A percentile compares a stretch with the other conserved stretches of the same genome.
phyloP scores from a whole-genome alignment of 352 stramenopile genomes.

The Blastocystis sp. region DNA sequence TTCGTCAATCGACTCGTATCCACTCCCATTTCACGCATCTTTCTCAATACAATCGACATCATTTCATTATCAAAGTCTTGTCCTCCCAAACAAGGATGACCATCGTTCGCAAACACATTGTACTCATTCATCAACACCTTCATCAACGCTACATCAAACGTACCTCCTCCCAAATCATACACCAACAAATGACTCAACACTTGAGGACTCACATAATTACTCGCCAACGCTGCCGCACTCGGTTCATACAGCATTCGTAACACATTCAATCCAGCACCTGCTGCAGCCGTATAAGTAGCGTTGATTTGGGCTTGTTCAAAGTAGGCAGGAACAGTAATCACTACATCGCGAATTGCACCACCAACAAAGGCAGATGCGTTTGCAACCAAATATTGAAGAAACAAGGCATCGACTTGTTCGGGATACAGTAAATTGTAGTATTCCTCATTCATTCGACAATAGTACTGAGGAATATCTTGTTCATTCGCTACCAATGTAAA shows the following conservation, averaged over 20 bases:
- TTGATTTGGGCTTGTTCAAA: background rate
- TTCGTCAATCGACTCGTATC: too few species aligned
- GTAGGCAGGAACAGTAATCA: conserved; percentile 30
- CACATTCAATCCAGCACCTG: conserved; percentile 18
- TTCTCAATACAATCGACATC: background rate
- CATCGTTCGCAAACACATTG: background rate
- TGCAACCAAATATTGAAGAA: background rate
- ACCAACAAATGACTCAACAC: background rate
- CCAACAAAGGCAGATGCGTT: background rate
- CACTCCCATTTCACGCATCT: too few species aligned
- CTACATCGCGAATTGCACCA: background rate
- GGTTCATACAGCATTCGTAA: background rate
- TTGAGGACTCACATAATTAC: background rate
- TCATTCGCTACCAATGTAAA: background rate
- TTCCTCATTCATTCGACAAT: background rate
- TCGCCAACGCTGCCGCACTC: background rate
- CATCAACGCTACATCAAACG: background rate
- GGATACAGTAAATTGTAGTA: background rate
- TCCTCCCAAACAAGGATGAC: background rate
- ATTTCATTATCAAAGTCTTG: conserved; percentile 6
- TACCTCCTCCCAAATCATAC: conserved; percentile 5
- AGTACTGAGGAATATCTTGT: background rate
- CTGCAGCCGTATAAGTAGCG: background rate
- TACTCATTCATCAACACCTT: background rate
- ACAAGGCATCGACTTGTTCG: background rate